Evolutionary conservation across 371 early-diverging fungal species (phyloP).

Genomic region (Haplosporangium sp.): DNA sequence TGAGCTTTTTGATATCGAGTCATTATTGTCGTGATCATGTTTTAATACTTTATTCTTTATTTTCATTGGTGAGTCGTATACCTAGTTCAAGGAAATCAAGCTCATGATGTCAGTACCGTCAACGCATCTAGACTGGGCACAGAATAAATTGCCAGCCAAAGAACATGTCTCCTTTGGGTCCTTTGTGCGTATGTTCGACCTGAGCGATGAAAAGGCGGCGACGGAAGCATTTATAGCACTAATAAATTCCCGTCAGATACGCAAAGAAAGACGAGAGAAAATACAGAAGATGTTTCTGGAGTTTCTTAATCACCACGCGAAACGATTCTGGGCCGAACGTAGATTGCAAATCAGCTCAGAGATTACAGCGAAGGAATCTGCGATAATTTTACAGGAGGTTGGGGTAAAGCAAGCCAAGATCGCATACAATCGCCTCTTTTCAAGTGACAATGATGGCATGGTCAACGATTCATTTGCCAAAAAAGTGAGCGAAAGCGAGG

Average conservation of each 20-base stretch:
- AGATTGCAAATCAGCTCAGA: slow-evolving; percentile 8
- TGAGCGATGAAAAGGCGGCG: slow-evolving; percentile 7
- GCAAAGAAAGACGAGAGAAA: slow-evolving; percentile 5
- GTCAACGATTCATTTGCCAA: too few relatives aligned
- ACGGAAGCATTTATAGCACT: slow-evolving; percentile 6
- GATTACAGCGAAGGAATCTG: slow-evolving; percentile 14
- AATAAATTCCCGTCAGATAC: neutral
- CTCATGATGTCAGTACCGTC: slow-evolving; percentile 7
- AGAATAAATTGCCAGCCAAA: slow-evolving; percentile 4
- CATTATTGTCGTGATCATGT: neutral
- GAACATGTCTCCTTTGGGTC: slow-evolving; percentile 22
- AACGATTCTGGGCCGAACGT: slow-evolving; percentile 18
- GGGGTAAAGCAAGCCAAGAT: slow-evolving; percentile 7
- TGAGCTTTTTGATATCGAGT: neutral
- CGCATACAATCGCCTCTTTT: neutral
- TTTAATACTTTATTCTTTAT: neutral
- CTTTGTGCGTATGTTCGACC: slow-evolving; percentile 17
- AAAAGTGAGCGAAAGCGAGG: too few relatives aligned
- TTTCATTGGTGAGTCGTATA: neutral
- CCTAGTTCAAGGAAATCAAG: neutral
- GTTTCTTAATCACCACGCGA: slow-evolving; percentile 7
- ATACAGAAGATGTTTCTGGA: slow-evolving; percentile 2
- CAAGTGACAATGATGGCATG: too few relatives aligned
- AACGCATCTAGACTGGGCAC: slow-evolving; percentile 16
- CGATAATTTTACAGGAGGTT: slow-evolving; percentile 7